These are phyloP conservation scores for Aspergillus bertholletiae DNA, from an alignment of 495 filamentous ascomycete genomes.

Conservation along the genomic window DNA sequence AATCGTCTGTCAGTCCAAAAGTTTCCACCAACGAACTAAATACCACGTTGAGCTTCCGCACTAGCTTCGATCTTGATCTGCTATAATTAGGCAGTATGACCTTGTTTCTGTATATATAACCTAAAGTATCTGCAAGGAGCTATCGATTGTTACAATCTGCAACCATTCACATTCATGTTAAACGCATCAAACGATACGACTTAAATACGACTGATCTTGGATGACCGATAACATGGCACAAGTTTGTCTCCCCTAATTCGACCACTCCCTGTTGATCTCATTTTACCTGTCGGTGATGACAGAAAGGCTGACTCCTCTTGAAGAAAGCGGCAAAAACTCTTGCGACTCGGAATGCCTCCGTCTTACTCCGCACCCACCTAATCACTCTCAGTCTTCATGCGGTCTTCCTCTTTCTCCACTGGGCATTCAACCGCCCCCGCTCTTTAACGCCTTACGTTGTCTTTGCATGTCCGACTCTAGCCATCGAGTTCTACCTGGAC, in stretches of 20 bases:
- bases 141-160: neutral
- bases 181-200: neutral
- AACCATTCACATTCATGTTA: neutral
- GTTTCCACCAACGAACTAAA: neutral
- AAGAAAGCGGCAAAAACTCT: conserved; percentile 94
- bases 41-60: neutral
- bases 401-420: conserved; percentile 68
- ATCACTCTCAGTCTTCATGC: conserved; percentile 66
- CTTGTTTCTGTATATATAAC: neutral
- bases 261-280: neutral
- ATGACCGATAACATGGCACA: neutral
- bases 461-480: conserved; percentile 67
- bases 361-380: conserved; percentile 75
- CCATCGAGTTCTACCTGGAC: conserved; percentile 82
- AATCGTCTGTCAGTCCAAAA: neutral
- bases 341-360: conserved; percentile 70
- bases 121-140: neutral
- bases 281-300: neutral
- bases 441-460: conserved; percentile 69
- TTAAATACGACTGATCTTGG: neutral
- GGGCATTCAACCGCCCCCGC: conserved; percentile 60
- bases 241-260: neutral
- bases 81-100: neutral
- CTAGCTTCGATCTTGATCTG: neutral
- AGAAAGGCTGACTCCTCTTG: conserved; percentile 7